Conservation (phyloP, 176 grass and related monocot genomes). For the Eremochloa ophiuroides region DNA sequence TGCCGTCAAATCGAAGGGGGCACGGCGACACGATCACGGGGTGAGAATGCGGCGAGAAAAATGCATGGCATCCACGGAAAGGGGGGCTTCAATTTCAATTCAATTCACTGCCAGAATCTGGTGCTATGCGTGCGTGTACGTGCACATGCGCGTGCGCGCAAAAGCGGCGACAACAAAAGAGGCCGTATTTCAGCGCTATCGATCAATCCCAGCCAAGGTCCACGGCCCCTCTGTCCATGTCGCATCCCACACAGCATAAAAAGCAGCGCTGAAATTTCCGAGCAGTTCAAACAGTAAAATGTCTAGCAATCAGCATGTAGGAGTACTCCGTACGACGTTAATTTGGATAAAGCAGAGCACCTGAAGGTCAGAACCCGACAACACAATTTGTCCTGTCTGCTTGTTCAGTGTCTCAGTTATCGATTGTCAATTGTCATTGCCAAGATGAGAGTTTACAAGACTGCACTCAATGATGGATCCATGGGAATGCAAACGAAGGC, state of each 20-base stretch:
- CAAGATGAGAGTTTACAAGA: neutral
- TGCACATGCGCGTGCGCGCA: neutral
- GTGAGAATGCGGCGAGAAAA: neutral
- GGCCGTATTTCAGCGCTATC: neutral
- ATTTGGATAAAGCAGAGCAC: neutral
- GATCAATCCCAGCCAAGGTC: neutral
- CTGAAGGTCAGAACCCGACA: neutral
- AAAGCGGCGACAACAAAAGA: slow-evolving; percentile 6
- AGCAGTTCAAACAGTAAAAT: neutral
- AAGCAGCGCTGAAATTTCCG: neutral
- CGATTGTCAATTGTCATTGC: neutral
- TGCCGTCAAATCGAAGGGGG: neutral
- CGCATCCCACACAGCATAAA: neutral
- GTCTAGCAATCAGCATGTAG: neutral
- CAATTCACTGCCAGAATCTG: neutral
- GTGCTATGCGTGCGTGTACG: neutral
- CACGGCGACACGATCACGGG: neutral
- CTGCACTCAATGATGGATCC: neutral
- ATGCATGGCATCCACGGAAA: neutral
- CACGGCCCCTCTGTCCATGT: neutral
- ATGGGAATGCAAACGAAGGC: too few species aligned
- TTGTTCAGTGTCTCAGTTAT: neutral
- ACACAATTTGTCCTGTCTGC: slow-evolving; percentile 1
- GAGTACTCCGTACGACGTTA: too few species aligned
- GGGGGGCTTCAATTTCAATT: neutral